Evolutionary conservation across 305 asterid species (phyloP).

Genomic region (Fraxinus velutina): DNA sequence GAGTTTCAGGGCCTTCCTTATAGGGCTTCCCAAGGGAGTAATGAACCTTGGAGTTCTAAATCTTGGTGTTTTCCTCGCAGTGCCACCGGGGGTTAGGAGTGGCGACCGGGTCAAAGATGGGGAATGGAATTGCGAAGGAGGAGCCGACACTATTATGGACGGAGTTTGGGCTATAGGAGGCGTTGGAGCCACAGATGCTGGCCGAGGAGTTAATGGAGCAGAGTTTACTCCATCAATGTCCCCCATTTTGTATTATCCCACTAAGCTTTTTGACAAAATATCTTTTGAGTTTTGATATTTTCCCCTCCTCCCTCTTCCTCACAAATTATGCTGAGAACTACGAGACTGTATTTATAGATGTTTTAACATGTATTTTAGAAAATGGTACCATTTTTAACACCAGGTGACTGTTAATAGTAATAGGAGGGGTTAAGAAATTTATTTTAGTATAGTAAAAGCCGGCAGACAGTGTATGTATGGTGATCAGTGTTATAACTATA

Average conservation of each 20-base stretch:
- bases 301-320: not conserved
- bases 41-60: conserved; percentile 32
- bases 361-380: not conserved
- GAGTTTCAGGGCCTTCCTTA: conserved; percentile 57
- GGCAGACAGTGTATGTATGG: not conserved
- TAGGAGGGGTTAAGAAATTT: not conserved
- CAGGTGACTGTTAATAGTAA: not conserved
- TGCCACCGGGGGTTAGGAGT: conserved; percentile 27
- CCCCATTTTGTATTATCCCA: not conserved
- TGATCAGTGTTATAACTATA: not conserved
- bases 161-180: conserved; percentile 22
- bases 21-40: conserved; percentile 80
- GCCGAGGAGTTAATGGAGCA: conserved; percentile 36
- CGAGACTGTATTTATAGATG: not conserved
- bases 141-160: conserved; percentile 33
- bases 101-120: conserved; percentile 50
- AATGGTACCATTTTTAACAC: not conserved
- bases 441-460: not conserved
- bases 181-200: conserved; percentile 24
- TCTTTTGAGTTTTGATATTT: not conserved
- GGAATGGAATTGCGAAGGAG: conserved; percentile 48
- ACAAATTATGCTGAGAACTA: not conserved
- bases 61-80: not conserved
- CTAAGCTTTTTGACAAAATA: not conserved
- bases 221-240: conserved; percentile 11